Evolutionary conservation across 441 rosid genomes (phyloP).

Genomic region (Adansonia rubrostipa): DNA sequence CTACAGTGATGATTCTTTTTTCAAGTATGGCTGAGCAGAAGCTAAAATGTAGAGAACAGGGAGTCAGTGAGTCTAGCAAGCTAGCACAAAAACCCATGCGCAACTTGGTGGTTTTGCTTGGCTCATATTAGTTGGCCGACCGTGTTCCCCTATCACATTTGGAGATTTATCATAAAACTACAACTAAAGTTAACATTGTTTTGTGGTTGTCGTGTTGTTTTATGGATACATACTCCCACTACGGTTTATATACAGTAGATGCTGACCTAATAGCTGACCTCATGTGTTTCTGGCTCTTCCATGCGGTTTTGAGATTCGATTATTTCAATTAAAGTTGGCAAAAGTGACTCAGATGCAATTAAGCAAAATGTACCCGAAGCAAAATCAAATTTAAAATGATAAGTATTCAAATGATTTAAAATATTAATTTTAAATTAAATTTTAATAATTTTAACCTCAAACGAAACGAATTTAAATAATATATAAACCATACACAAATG

Average conservation of each 20-base stretch:
- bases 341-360: no score
- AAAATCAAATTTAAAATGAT: no score
- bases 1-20: not conserved
- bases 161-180: not conserved
- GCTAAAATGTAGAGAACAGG: not conserved
- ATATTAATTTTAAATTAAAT: no score
- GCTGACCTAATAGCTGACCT: conserved; percentile 20
- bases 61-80: not conserved
- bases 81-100: conserved; percentile 17
- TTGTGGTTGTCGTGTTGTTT: conserved; percentile 17
- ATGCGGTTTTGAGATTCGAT: not conserved
- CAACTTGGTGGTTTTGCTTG: conserved; percentile 9
- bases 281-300: not conserved
- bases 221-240: not conserved
- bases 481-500: no score
- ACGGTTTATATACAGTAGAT: not conserved
- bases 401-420: no score
- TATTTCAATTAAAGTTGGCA: not conserved
- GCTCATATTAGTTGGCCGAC: conserved; percentile 18
- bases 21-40: not conserved
- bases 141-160: conserved; percentile 7
- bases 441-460: no score
- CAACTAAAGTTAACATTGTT: not conserved
- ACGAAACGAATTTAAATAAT: no score
- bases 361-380: no score